A percentile compares a stretch with the other conserved stretches of the same genome.
Conservation (phyloP, 768 basidiomycete species). For the Pleurotus citrinopileatus region DNA sequence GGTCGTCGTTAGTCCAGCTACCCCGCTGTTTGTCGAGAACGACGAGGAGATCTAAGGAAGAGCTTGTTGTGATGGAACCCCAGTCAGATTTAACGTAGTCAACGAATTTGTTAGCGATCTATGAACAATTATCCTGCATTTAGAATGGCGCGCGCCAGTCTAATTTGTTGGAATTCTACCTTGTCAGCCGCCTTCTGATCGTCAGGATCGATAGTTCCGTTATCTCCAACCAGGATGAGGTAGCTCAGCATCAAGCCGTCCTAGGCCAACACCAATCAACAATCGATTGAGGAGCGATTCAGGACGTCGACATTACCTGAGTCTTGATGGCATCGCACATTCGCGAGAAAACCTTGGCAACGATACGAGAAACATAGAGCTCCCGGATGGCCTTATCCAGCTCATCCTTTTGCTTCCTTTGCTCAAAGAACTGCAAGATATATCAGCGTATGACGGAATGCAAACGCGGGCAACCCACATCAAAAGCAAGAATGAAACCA, state of each 20-base stretch:
- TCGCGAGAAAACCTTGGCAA: neutral
- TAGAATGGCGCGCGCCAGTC: neutral
- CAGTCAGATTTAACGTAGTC: slow-evolving; percentile 3
- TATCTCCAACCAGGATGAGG: slow-evolving; percentile 1
- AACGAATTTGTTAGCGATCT: slow-evolving; percentile 6
- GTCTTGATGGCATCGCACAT: slow-evolving; percentile 8
- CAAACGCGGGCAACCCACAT: neutral
- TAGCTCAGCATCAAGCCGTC: slow-evolving; percentile 6
- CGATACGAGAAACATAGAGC: slow-evolving; percentile 2
- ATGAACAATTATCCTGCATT: neutral
- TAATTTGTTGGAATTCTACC: neutral
- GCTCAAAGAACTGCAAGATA: slow-evolving; percentile 4
- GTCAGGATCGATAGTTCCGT: neutral
- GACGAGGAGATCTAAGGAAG: neutral
- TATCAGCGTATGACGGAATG: neutral
- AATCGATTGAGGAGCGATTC: neutral
- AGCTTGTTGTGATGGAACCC: neutral
- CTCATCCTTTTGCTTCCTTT: slow-evolving; percentile 5
- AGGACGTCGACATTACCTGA: slow-evolving; percentile 1
- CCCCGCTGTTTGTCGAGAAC: slow-evolving; percentile 8
- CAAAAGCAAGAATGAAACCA: slow-evolving; percentile 7
- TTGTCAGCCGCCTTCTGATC: slow-evolving; percentile 5
- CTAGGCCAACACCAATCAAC: neutral
- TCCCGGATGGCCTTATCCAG: slow-evolving; percentile 1
- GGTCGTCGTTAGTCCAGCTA: slow-evolving; percentile 5